Evolutionary conservation across 2,329 filamentous ascomycete species (phyloP), one percentile per base, ranked within the genome.

Genomic region (Stachybotrys chartarum): DNA sequence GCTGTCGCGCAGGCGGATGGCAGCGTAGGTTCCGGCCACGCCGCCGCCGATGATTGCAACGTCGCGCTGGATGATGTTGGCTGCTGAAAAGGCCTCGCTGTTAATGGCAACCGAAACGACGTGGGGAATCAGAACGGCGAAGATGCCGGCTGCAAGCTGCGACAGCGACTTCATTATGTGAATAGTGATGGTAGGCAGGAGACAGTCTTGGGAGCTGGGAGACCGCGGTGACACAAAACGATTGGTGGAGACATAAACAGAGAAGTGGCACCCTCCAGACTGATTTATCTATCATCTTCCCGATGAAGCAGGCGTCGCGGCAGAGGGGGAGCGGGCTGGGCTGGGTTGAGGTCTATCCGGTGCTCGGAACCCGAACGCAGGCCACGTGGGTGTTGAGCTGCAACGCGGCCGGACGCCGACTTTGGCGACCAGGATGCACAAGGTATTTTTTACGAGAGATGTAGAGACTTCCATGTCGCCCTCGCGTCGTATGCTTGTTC

Each of bases 41-140:
- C 76, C 76, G 3, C 74, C 75, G 44, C 75, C 75, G 44, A 78
- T 69, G 55, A 78, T 61, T 51, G 52, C 56, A 17, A 65, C 58
- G 18, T 65, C 62, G 49, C 60, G 60, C 10, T 55, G 46, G 17
- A 59, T 57, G 31, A 39, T 57, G 50, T 30, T 30, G 17, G 30
- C 18, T 5, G 47, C 17, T 5, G 47, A 50, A 5, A 42, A 42
- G 35, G 35, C 35, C 5, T 3, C 35, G 35, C 5, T 5, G 35
- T 42, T 42, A 2, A 42, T 3, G 3, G 35, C 35, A 42, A 42
- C 35, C 2, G 35, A 42, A 42, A 14, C 35, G 3, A 42, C 35
- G 35, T 42, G 35, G 35, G 35, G 35, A 5, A 42, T 42, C 35
- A 42, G 35, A 5, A 5, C 35, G 35, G 35, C 35, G 35, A 42